phyloP scores from a whole-genome alignment of 169 alveolate genomes.

The Cryptosporidium parvum region DNA sequence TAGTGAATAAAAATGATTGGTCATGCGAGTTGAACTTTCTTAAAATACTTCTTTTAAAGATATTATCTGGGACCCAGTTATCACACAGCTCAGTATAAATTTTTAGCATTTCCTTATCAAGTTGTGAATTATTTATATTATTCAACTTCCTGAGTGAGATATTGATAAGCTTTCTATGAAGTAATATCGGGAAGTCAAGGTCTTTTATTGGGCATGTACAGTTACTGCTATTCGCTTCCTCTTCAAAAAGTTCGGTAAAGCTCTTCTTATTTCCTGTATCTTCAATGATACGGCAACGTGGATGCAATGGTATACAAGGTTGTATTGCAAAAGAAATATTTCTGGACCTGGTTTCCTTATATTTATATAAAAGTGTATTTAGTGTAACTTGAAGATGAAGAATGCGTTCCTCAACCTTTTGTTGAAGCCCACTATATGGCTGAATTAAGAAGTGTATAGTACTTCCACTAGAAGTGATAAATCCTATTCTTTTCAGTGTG shows the following conservation, averaged over 20 bases:
- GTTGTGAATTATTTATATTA: slow-evolving; percentile 48
- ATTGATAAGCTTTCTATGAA: slow-evolving; percentile 77
- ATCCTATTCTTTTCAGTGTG: slow-evolving; percentile 79
- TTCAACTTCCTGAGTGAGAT: slow-evolving; percentile 38
- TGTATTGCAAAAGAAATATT: slow-evolving; percentile 77
- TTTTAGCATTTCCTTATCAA: slow-evolving; percentile 66
- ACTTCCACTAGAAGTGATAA: slow-evolving; percentile 78
- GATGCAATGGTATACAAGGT: slow-evolving; percentile 79
- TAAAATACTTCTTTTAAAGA: slow-evolving; percentile 70
- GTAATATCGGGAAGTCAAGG: slow-evolving; percentile 77
- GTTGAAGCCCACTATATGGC: slow-evolving; percentile 81
- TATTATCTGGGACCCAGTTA: slow-evolving; percentile 73
- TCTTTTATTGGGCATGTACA: slow-evolving; percentile 37
- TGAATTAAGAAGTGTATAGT: slow-evolving; percentile 79
- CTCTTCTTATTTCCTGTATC: slow-evolving; percentile 76
- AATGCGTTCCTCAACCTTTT: slow-evolving; percentile 81
- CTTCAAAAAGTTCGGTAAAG: slow-evolving; percentile 77
- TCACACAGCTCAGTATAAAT: slow-evolving; percentile 76
- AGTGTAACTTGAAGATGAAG: slow-evolving; percentile 77
- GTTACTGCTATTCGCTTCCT: slow-evolving; percentile 35
- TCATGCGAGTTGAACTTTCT: slow-evolving; percentile 50
- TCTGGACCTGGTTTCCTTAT: slow-evolving; percentile 77
- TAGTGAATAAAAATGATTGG: slow-evolving; percentile 73
- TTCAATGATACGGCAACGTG: slow-evolving; percentile 80
- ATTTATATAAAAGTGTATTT: slow-evolving; percentile 76